Conservation (phyloP, 208 protist species). For the Trypanosomatidae sp. region DNA sequence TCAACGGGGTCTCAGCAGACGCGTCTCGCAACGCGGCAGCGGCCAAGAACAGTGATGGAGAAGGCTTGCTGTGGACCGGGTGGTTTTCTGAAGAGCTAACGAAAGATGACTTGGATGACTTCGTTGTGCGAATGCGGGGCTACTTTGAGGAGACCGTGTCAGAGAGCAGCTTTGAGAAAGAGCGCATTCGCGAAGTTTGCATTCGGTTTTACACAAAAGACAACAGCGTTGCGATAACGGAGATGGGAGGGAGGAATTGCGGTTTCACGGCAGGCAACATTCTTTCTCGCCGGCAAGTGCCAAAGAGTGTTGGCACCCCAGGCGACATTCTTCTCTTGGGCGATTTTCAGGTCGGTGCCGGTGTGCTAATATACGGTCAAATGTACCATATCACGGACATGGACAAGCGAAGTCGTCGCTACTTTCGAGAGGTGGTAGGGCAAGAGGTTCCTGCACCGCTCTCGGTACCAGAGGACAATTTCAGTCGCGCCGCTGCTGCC, state of each 20-base stretch:
- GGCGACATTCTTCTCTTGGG: slow-evolving; percentile 57
- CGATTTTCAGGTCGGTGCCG: slow-evolving; percentile 74
- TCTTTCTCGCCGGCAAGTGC: slow-evolving; percentile 79
- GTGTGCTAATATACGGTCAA: slow-evolving; percentile 71
- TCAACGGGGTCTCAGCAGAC: slow-evolving; percentile 37
- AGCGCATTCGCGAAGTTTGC: slow-evolving; percentile 69
- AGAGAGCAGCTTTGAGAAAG: slow-evolving; percentile 55
- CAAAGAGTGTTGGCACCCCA: slow-evolving; percentile 43
- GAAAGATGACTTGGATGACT: slow-evolving; percentile 60
- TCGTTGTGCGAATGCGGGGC: slow-evolving; percentile 74
- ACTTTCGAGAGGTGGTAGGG: slow-evolving; percentile 57
- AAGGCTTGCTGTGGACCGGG: slow-evolving; percentile 58
- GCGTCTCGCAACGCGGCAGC: slow-evolving; percentile 4
- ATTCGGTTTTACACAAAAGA: slow-evolving; percentile 82
- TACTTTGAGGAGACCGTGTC: slow-evolving; percentile 79
- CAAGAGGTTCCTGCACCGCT: slow-evolving; percentile 38
- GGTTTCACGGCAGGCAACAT: slow-evolving; percentile 73
- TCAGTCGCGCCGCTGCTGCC: slow-evolving; percentile 25
- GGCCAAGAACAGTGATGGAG: slow-evolving; percentile 8
- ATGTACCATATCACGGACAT: slow-evolving; percentile 82
- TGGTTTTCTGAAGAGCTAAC: slow-evolving; percentile 71
- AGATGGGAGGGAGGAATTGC: slow-evolving; percentile 69
- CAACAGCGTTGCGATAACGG: slow-evolving; percentile 76
- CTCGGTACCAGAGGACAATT: slow-evolving; percentile 51
- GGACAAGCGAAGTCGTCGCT: slow-evolving; percentile 72